Conservation (phyloP, 768 basidiomycete genomes). For the Gloeophyllum trabeum region DNA sequence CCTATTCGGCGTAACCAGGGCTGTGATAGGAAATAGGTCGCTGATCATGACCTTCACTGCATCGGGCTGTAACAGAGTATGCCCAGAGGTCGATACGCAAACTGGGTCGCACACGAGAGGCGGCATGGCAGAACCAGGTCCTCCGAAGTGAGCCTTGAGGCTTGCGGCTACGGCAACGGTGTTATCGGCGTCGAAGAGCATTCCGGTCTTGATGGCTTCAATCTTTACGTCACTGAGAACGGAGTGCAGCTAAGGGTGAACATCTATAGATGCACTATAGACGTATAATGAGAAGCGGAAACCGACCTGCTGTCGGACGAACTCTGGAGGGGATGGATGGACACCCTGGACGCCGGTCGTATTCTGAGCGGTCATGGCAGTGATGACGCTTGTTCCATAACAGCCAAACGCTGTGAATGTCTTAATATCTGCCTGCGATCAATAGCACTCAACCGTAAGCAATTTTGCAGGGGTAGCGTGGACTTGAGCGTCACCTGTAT, state of each 20-base stretch:
- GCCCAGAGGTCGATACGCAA: constrained; percentile 84
- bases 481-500: constrained; percentile 52
- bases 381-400: constrained; percentile 75
- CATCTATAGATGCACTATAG: constrained; percentile 1
- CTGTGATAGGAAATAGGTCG: constrained; percentile 61
- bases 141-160: constrained; percentile 30
- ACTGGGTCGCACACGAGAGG: constrained; percentile 83
- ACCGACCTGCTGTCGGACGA: constrained; percentile 65
- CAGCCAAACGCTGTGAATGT: constrained; percentile 70
- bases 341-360: constrained; percentile 74
- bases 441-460: neutral
- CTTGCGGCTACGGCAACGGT: constrained; percentile 38
- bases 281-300: constrained; percentile 1
- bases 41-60: constrained; percentile 49
- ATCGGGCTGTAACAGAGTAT: constrained; percentile 56
- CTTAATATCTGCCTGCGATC: constrained; percentile 69
- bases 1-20: constrained; percentile 78
- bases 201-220: constrained; percentile 78
- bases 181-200: constrained; percentile 60
- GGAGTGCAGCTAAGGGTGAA: constrained; percentile 41
- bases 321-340: constrained; percentile 52
- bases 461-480: neutral
- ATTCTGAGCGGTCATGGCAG: constrained; percentile 86
- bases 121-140: constrained; percentile 17
- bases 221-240: constrained; percentile 66